Conservation (phyloP, 2,329 filamentous ascomycete species). For the Sarocladium oryzae region DNA sequence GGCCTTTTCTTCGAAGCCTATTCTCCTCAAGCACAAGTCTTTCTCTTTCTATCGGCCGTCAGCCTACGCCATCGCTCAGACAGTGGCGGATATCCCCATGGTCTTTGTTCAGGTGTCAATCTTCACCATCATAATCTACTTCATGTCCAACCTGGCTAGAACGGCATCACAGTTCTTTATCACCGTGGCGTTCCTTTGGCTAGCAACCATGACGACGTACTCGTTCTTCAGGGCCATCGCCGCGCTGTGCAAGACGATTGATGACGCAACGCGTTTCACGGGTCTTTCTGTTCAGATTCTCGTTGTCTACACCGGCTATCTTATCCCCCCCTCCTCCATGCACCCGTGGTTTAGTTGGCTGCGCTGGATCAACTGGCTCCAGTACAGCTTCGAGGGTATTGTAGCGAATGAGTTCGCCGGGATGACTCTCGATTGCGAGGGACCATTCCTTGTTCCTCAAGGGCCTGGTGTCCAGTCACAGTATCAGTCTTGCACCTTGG, state of each 20-base stretch:
- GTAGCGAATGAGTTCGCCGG: slow-evolving; percentile 57
- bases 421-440: slow-evolving; percentile 50
- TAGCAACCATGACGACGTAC: slow-evolving; percentile 50
- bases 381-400: slow-evolving; percentile 64
- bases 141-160: slow-evolving; percentile 65
- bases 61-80: slow-evolving; percentile 50
- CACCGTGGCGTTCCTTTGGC: slow-evolving; percentile 54
- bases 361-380: slow-evolving; percentile 60
- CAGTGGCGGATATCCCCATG: slow-evolving; percentile 51
- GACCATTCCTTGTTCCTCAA: slow-evolving; percentile 51
- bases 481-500: slow-evolving; percentile 49
- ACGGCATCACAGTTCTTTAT: slow-evolving; percentile 63
- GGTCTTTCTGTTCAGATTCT: slow-evolving; percentile 55
- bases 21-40: slow-evolving; percentile 63
- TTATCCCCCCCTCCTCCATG: slow-evolving; percentile 51
- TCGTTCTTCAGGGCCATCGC: slow-evolving; percentile 54
- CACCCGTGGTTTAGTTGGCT: slow-evolving; percentile 61
- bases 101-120: slow-evolving; percentile 59
- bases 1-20: slow-evolving; percentile 55
- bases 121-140: slow-evolving; percentile 70
- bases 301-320: slow-evolving; percentile 62
- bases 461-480: slow-evolving; percentile 21
- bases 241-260: slow-evolving; percentile 51
- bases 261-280: slow-evolving; percentile 55
- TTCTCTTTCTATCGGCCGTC: slow-evolving; percentile 61